Base-by-base conservation (phyloP, 768 basidiomycete genomes). In the Lactarius hengduanensis region DNA sequence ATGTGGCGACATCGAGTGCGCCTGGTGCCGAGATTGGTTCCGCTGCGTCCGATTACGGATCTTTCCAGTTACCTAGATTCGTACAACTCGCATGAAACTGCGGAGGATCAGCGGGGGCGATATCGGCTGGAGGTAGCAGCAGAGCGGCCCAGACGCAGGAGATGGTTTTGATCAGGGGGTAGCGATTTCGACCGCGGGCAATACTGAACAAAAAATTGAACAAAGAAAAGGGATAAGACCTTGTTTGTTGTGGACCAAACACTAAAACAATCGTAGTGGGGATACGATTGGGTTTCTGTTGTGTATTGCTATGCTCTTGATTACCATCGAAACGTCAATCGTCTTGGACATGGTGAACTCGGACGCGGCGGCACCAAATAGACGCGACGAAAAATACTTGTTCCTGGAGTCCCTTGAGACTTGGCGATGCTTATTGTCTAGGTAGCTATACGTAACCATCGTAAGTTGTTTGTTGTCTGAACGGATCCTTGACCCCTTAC, bases 91-190 rank as follows among this genome's bases (percentile, higher is more conserved):
- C 4, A 3, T 47, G 45, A n/a, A 47, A 47, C n/a, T 47, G 45
- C 45, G 45, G 45, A 47, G 45, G 45, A 47, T 47, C 45, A 47
- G 45, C 45, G 45, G 45, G n/a, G n/a, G 45, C 20, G 45, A 47
- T 47, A 47, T 47, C 45, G 45, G 45, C 4, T 22, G n/a, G 20
- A 47, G 45, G 41, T 5, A 41, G 16, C 40, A 40, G 40, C 15
- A 41, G 16, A 41, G 40, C 16, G 16, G 16, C 16, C 40, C 40
- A 41, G 9, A n/a, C 45, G 10, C 45, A 47, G 45, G 9, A 10
- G n/a, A 47, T 47, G 45, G 10, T 22, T 47, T 22, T 47, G 45
- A n/a, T 22, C n/a, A 47, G n/a, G 45, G 40, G 45, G n/a, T 9
- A 10, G n/a, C 45, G 4, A 11, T 47, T 47, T 47, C 45, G 45